Evolutionary conservation across 2,329 filamentous ascomycete genomes (phyloP).

Genomic region (Hypoxylon sp.): DNA sequence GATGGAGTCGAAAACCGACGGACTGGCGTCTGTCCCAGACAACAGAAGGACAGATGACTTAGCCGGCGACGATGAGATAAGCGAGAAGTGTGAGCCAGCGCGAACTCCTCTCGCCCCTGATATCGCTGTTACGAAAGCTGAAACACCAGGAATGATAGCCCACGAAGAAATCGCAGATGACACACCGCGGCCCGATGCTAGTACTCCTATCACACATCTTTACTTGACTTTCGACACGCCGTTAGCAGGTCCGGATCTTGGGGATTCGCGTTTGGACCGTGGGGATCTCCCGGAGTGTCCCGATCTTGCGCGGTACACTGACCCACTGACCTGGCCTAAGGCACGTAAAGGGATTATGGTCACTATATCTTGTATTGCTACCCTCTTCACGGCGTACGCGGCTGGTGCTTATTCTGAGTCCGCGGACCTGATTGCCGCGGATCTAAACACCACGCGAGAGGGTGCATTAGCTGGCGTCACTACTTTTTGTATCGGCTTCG

Average conservation of each 20-base stretch:
- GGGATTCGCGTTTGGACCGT: constrained; percentile 34
- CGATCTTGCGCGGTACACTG: constrained; percentile 75
- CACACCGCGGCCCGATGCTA: constrained; percentile 14
- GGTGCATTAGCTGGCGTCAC: constrained; percentile 83
- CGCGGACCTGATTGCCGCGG: constrained; percentile 72
- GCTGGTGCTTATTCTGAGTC: constrained; percentile 86
- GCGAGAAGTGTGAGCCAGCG: constrained; percentile 23
- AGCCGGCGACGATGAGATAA: constrained; percentile 5
- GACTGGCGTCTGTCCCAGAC: neutral
- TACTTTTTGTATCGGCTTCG: constrained; percentile 85
- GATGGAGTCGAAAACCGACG: constrained; percentile 13
- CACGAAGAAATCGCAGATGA: constrained; percentile 12
- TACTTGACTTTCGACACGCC: constrained; percentile 75
- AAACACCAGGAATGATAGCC: constrained; percentile 1
- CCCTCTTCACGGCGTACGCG: constrained; percentile 82
- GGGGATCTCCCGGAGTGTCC: constrained; percentile 70
- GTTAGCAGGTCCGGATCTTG: constrained; percentile 63
- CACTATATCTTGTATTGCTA: constrained; percentile 81
- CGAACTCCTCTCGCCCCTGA: neutral
- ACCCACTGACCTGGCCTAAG: constrained; percentile 81
- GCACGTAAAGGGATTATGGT: constrained; percentile 79
- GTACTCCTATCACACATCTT: constrained; percentile 64
- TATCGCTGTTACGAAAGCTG: constrained; percentile 1
- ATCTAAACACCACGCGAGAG: constrained; percentile 76
- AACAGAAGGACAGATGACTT: neutral